Evolutionary conservation across 441 rosid species (phyloP).

Genomic region (Brassica balearica): DNA sequence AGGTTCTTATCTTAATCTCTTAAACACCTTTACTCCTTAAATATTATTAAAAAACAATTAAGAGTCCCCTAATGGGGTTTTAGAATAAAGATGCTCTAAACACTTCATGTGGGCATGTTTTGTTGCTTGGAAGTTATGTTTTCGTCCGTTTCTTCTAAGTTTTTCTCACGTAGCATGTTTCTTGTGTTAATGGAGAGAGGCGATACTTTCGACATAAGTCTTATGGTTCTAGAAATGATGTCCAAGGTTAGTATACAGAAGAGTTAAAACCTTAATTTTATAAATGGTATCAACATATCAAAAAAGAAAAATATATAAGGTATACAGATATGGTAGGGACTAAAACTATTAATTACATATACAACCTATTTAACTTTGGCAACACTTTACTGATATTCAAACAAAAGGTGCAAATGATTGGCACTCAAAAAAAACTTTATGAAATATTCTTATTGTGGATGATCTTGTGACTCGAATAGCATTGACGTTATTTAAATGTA

Average conservation of each 20-base stretch:
- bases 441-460: no score
- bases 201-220: neutral
- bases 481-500: no score
- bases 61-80: no score
- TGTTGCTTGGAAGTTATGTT: slow-evolving; percentile 19
- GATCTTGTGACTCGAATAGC: no score
- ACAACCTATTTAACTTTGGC: neutral
- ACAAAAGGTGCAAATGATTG: neutral
- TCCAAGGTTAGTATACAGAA: neutral
- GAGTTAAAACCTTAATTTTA: neutral
- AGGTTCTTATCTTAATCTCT: no score
- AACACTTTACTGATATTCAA: neutral
- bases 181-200: neutral
- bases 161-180: slow-evolving; percentile 12
- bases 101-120: slow-evolving; percentile 22
- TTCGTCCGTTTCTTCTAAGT: slow-evolving; percentile 16
- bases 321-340: neutral
- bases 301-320: neutral
- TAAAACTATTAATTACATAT: neutral
- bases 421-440: neutral
- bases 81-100: neutral
- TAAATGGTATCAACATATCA: neutral
- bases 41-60: no score
- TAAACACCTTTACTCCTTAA: no score
- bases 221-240: no score